Evolutionary conservation across 352 stramenopile genomes (phyloP), one percentile per base, ranked within the genome.

Genomic region (Blastocystis sp.): DNA sequence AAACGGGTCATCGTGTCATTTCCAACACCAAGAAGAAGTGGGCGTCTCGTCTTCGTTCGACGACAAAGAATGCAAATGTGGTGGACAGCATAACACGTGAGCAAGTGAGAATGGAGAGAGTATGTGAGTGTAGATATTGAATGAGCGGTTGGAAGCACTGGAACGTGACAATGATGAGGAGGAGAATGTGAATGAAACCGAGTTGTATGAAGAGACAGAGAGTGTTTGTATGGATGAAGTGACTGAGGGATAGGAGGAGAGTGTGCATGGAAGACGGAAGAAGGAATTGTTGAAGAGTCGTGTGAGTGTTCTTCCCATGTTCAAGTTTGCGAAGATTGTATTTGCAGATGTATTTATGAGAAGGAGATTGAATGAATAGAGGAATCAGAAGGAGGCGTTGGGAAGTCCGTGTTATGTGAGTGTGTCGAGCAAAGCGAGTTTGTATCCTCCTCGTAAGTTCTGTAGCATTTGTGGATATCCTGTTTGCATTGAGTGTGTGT

Each of bases 381-480:
- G 48, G 42, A 54, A 38, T 21, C 7, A n/a, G 34, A 73, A 73
- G 42, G 63, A 73, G 27, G 38, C 38, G 34, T 24, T 7, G 16
- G 63, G 63, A 18, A 24, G n/a, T n/a, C 63, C 63, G 18, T 49
- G 21, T 18, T 73, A 73, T 51, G 63, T 73, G 16, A 54, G 16
- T 34, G 63, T 36, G 0, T n/a, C 63, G 21, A 73, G 63, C 42
- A 49, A 54, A 51, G 6, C 63, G 4, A 73, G 63, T 51, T 7
- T 8, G n/a, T 73, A 54, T 44, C 63, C 63, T 51, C 24, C 63
- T 29, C 27, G 63, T 1, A 14, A 27, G 21, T 73, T 73, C 34
- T 73, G 63, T 36, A 34, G 24, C 38, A 73, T 73, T 73, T 73
- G 63, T 51, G 63, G 63, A 73, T 73, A 73, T 73, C 63, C 63